A percentile compares a stretch with the other conserved stretches of the same genome.
phyloP scores from a whole-genome alignment of 2,329 filamentous ascomycete species.

The Talaromyces albobiverticillius region DNA sequence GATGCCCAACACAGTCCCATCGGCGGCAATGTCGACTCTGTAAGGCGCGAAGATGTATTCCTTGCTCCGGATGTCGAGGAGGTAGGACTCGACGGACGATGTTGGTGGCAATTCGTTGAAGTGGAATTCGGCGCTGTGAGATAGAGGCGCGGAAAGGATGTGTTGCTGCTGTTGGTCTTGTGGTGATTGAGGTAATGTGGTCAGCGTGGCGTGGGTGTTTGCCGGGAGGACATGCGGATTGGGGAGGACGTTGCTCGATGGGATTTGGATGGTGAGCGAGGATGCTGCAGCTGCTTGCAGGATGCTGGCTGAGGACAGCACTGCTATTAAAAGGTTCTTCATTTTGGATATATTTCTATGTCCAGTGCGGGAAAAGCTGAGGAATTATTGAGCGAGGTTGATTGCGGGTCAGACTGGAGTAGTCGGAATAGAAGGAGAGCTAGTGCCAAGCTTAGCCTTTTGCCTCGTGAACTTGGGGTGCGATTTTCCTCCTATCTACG shows the following conservation, averaged over 20 bases:
- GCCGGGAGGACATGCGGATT: constrained; percentile 42
- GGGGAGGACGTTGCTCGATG: constrained; percentile 40
- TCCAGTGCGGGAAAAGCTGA: not conserved
- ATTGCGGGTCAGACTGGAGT: too few relatives aligned
- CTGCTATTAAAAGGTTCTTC: not conserved
- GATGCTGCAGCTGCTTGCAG: constrained; percentile 22
- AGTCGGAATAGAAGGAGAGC: not conserved
- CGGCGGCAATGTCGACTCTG: constrained; percentile 63
- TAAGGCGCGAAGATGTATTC: constrained; percentile 75
- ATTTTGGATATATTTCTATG: not conserved
- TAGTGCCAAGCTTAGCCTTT: not conserved
- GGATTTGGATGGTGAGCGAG: constrained; percentile 33
- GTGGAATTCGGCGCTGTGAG: constrained; percentile 66
- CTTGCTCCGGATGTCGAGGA: constrained; percentile 74
- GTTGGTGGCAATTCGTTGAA: constrained; percentile 60
- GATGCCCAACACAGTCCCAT: constrained; percentile 54
- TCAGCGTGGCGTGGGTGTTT: constrained; percentile 53
- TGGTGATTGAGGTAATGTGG: constrained; percentile 39
- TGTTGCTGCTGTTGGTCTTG: constrained; percentile 20
- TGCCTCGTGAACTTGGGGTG: too few relatives aligned
- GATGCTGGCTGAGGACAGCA: not conserved
- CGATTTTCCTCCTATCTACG: too few relatives aligned
- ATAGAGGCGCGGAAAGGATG: constrained; percentile 62
- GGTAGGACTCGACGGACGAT: constrained; percentile 61
- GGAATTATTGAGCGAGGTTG: not conserved